These are phyloP conservation scores for Rostrohypoxylon terebratum DNA, from an alignment of 495 filamentous ascomycete genomes.

Conservation along the genomic window DNA sequence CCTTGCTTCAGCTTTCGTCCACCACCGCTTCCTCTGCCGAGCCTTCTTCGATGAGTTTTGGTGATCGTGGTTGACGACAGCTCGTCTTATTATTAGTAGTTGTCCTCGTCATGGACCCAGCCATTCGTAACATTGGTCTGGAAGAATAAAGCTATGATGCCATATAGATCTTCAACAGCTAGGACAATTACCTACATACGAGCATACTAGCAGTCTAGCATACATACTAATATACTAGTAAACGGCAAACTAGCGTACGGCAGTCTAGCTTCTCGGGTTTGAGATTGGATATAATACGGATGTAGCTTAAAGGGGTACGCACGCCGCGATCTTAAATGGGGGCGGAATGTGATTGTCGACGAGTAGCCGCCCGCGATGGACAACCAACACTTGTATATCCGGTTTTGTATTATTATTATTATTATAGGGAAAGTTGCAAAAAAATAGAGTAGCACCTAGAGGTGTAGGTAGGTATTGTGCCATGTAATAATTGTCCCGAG, in stretches of 20 bases:
- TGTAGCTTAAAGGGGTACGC: slow-evolving; percentile 41
- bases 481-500: slow-evolving; percentile 4
- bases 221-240: background rate
- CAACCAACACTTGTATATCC: slow-evolving; percentile 7
- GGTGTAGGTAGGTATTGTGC: background rate
- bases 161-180: background rate
- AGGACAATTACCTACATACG: background rate
- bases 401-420: slow-evolving; percentile 26
- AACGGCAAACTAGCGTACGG: slow-evolving; percentile 8
- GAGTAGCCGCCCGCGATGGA: slow-evolving; percentile 36
- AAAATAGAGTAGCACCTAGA: slow-evolving; percentile 26
- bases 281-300: slow-evolving; percentile 39
- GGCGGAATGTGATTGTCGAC: slow-evolving; percentile 35
- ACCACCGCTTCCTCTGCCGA: slow-evolving; percentile 1
- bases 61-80: slow-evolving; percentile 17
- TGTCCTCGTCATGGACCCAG: slow-evolving; percentile 19
- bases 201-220: background rate
- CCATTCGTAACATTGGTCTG: slow-evolving; percentile 20
- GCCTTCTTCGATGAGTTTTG: slow-evolving; percentile 1
- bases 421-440: slow-evolving; percentile 27
- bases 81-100: slow-evolving; percentile 11
- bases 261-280: slow-evolving; percentile 21
- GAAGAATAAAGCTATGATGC: background rate
- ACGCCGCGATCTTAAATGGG: slow-evolving; percentile 37
- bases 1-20: slow-evolving; percentile 16